Evolutionary conservation across 805 yeast genomes (phyloP), one percentile per base, ranked within the genome.

Genomic region (Saccharomycopsis fibuligera): DNA sequence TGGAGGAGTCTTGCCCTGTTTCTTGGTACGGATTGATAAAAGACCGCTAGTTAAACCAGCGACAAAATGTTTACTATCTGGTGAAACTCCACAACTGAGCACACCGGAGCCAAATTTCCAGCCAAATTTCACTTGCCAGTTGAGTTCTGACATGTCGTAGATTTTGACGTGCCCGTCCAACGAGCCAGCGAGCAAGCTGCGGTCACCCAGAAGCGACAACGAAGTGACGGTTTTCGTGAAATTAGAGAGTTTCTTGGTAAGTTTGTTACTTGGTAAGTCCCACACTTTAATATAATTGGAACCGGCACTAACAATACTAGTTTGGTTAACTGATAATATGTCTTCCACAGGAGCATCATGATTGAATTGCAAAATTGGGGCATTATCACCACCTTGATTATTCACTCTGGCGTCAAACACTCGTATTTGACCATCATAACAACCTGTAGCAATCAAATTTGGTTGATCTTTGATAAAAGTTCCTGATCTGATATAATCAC

Each of bases 51-150:
- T 82, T 56, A 93, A 74, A 44, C 99, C 99, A 14, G 93, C 86
- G 33, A 87, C 96, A 55, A 93, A 75, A 69, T 93, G 98, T 68
- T 86, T 84, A 57, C 79, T 58, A 56, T 81, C 77, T 24, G 98
- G 97, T 6, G 96, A 87, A 9, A 87, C 83, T 12, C 90, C 98
- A 62, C 96, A 81, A 58, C 87, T 74, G 57, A 93, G 70, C 0
- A 93, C 96, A 35, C 96, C 95, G 22, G 91, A 88, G 31, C 96
- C 96, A 61, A 86, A 91, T 66, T 90, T 91, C 97, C 98, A 91
- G 43, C 97, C 97, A 62, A 89, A 91, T 63, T 84, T 86, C 53
- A 91, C 96, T 53, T 83, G 85, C 87, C 91, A 90, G 57, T 78
- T 75, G 36, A 76, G 61, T 21, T 83, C 75, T 24, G 76, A 67